Evolutionary conservation across 305 asterid species (phyloP).

Genomic region (Solanum hybrid): DNA sequence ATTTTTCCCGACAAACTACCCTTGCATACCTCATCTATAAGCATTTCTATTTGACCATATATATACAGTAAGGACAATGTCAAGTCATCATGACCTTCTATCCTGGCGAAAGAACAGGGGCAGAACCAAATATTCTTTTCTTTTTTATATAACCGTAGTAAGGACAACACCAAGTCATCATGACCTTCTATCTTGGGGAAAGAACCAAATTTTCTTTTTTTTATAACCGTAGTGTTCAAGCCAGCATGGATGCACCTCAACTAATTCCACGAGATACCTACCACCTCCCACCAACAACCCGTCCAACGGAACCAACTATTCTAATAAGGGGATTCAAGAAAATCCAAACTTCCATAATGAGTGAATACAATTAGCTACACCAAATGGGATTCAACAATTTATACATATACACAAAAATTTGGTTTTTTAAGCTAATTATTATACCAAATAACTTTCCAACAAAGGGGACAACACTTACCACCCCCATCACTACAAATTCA

Average conservation of each 20-base stretch:
- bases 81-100: background rate
- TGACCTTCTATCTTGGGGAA: background rate
- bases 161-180: background rate
- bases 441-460: background rate
- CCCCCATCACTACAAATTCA: background rate
- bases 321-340: background rate
- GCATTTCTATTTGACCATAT: background rate
- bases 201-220: background rate
- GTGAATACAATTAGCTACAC: background rate
- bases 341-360: background rate
- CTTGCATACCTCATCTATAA: background rate
- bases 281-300: background rate
- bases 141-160: background rate
- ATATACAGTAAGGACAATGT: background rate
- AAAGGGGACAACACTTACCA: background rate
- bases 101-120: background rate
- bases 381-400: background rate
- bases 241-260: background rate
- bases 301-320: background rate
- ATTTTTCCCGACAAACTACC: background rate
- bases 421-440: background rate
- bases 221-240: background rate
- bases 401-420: background rate
- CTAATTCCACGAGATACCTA: background rate
- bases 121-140: background rate